A percentile compares a stretch with the other conserved stretches of the same genome.
These are phyloP conservation scores for Coemansia sp. DNA, from an alignment of 192 early-diverging fungal species.

Conservation along the genomic window DNA sequence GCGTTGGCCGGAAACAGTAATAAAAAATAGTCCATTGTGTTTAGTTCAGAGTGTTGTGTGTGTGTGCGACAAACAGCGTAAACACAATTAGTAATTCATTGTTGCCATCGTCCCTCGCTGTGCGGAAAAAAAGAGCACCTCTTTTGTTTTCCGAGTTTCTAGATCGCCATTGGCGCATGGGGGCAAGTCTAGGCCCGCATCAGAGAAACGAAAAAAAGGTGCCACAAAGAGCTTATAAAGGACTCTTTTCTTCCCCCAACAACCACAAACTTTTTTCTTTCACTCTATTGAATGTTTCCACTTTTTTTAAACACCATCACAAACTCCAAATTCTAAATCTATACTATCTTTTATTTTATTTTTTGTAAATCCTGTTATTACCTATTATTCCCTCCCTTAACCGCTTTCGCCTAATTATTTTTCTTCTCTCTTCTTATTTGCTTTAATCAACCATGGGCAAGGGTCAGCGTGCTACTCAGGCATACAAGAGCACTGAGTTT, in stretches of 20 bases:
- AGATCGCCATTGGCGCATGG: not conserved
- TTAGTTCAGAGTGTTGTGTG: not conserved
- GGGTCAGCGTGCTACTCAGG: constrained; percentile 44
- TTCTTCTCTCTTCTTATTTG: not conserved
- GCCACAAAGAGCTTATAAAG: not conserved
- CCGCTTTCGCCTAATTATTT: constrained; percentile 3
- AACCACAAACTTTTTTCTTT: not conserved
- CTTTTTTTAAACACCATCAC: not conserved
- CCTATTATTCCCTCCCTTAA: not conserved
- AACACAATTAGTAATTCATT: not conserved
- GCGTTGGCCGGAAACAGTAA: not conserved
- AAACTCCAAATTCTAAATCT: not conserved
- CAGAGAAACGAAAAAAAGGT: not conserved
- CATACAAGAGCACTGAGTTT: constrained; percentile 48
- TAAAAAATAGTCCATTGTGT: not conserved
- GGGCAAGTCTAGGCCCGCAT: not conserved
- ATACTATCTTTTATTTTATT: not conserved
- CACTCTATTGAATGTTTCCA: not conserved
- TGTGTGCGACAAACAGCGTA: not conserved
- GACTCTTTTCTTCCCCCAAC: not conserved
- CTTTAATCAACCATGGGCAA: constrained; percentile 34
- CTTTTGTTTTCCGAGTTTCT: no score
- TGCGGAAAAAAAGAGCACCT: constrained; percentile 1
- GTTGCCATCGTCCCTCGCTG: not conserved
- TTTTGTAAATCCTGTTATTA: constrained; percentile 2